Conservation (phyloP, 2,329 filamentous ascomycete genomes). For the Trichoderma asperellum region DNA sequence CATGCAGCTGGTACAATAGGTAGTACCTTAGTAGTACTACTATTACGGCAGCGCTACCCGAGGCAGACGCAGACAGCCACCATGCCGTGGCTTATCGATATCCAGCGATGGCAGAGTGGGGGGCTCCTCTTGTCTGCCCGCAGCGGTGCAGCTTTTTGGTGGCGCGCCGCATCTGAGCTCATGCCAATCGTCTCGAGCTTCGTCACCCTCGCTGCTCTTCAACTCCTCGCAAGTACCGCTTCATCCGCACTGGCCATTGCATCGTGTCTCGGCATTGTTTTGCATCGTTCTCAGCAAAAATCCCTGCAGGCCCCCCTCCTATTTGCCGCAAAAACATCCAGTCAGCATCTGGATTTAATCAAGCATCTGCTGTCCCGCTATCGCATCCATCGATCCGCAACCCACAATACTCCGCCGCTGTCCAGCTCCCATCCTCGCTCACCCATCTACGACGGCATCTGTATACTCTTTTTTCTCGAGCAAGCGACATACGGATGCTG, state of each 20-base stretch:
- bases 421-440: neutral
- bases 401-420: neutral
- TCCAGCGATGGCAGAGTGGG: constrained; percentile 5
- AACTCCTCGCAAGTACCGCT: neutral
- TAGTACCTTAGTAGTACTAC: no score
- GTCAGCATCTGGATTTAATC: neutral
- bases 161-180: constrained; percentile 21
- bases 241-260: constrained; percentile 12
- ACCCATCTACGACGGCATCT: neutral
- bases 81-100: constrained; percentile 5
- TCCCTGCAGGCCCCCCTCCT: no score
- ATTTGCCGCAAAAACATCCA: neutral
- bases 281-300: neutral
- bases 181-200: constrained; percentile 3
- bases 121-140: neutral
- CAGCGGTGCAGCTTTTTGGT: constrained; percentile 13
- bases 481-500: neutral
- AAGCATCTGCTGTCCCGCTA: neutral
- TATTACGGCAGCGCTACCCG: neutral
- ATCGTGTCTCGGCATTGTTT: neutral
- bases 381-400: neutral
- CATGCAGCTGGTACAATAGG: no score
- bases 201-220: constrained; percentile 7
- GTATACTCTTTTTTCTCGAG: neutral
- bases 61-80: neutral